Evolutionary conservation across 2,329 filamentous ascomycete genomes (phyloP).

Genomic region (Colletotrichum salicis): DNA sequence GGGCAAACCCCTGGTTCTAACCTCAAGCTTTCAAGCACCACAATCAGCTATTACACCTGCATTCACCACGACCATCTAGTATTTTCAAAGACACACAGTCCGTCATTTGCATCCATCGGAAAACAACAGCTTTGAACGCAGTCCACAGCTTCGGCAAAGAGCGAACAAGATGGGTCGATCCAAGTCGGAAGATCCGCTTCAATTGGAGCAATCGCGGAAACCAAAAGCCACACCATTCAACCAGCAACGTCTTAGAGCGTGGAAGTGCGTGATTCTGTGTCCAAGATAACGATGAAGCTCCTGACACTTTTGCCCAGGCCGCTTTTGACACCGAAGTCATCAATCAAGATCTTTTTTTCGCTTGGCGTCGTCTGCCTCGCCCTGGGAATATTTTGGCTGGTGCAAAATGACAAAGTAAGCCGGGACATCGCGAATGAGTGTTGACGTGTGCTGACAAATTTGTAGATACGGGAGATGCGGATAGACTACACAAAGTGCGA

Average conservation of each 20-base stretch:
- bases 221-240: slow-evolving; percentile 5
- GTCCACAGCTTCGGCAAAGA: too few relatives aligned
- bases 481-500: slow-evolving; percentile 16
- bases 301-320: background rate
- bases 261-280: background rate
- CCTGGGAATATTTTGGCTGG: slow-evolving; percentile 2
- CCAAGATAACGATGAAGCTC: background rate
- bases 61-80: too few relatives aligned
- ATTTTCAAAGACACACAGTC: too few relatives aligned
- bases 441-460: too few relatives aligned
- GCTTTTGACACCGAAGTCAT: slow-evolving; percentile 2
- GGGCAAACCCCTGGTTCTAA: too few relatives aligned
- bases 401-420: background rate
- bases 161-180: too few relatives aligned
- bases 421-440: background rate
- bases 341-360: background rate
- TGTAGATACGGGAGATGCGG: background rate
- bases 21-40: too few relatives aligned
- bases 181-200: too few relatives aligned
- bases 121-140: too few relatives aligned
- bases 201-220: background rate
- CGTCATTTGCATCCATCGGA: too few relatives aligned
- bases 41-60: too few relatives aligned
- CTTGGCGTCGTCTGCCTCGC: background rate
- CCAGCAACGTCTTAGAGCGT: slow-evolving; percentile 7